These are phyloP conservation scores for Pharus latifolius DNA, from an alignment of 176 grass and related monocot species.

Conservation along the genomic window DNA sequence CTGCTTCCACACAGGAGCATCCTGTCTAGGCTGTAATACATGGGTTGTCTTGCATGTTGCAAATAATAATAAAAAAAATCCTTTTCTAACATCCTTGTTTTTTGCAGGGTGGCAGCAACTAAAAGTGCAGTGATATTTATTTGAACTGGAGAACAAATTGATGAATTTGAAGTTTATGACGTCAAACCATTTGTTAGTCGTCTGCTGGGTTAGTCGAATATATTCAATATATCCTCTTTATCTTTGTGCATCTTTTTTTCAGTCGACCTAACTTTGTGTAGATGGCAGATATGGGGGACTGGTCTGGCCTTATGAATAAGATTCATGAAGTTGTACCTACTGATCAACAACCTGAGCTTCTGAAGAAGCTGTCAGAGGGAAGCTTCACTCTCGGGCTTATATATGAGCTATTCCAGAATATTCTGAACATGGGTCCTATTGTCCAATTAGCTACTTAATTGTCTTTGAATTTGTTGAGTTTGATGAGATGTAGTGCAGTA, in stretches of 20 bases:
- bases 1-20: too few species aligned
- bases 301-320: constrained; percentile 70
- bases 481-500: not conserved
- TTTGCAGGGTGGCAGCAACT: constrained; percentile 77
- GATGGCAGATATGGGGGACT: constrained; percentile 65
- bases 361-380: constrained; percentile 60
- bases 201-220: constrained; percentile 54
- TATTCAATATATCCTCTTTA: not conserved
- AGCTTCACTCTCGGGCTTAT: constrained; percentile 67
- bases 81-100: not conserved
- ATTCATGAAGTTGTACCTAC: constrained; percentile 65
- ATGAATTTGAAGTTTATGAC: constrained; percentile 79
- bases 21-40: too few species aligned
- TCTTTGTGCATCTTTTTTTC: not conserved
- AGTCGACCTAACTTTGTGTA: constrained; percentile 5
- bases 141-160: constrained; percentile 88
- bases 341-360: constrained; percentile 48
- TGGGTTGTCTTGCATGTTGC: not conserved
- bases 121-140: constrained; percentile 92
- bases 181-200: constrained; percentile 94
- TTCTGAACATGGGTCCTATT: constrained; percentile 83
- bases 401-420: constrained; percentile 64
- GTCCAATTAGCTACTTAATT: constrained; percentile 36
- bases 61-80: not conserved
- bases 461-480: not conserved